Evolutionary conservation across 2,329 filamentous ascomycete genomes (phyloP).

Genomic region (Whalleya microplaca): DNA sequence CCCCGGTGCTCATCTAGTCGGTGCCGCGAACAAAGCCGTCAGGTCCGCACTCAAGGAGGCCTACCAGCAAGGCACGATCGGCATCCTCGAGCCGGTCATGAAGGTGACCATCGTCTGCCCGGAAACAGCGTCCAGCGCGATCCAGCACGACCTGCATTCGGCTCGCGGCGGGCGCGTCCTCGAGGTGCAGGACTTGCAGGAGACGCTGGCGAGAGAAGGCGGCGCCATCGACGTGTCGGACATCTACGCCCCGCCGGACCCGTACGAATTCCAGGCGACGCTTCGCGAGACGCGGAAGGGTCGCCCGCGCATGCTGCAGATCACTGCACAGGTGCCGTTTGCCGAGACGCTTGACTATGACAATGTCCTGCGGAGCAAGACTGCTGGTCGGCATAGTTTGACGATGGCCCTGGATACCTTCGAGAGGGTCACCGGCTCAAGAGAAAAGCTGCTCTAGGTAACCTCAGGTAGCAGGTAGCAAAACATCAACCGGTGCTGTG

Average conservation of each 20-base stretch:
- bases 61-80: slow-evolving; percentile 56
- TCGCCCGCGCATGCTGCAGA: slow-evolving; percentile 58
- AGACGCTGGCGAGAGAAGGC: slow-evolving; percentile 68
- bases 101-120: slow-evolving; percentile 84
- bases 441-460: slow-evolving; percentile 55
- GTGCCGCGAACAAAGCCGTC: slow-evolving; percentile 65
- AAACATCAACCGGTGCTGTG: not conserved
- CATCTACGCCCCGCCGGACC: slow-evolving; percentile 88
- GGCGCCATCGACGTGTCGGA: slow-evolving; percentile 66
- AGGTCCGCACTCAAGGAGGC: slow-evolving; percentile 69
- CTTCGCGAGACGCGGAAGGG: slow-evolving; percentile 53
- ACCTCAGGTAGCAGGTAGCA: no score
- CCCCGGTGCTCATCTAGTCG: slow-evolving; percentile 69
- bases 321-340: slow-evolving; percentile 85
- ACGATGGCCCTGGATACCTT: slow-evolving; percentile 64
- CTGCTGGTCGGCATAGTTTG: slow-evolving; percentile 72
- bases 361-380: slow-evolving; percentile 85
- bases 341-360: slow-evolving; percentile 98
- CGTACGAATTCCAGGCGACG: slow-evolving; percentile 68
- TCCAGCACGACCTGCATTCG: slow-evolving; percentile 80
- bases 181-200: slow-evolving; percentile 67
- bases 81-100: slow-evolving; percentile 93
- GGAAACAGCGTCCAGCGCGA: slow-evolving; percentile 76
- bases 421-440: slow-evolving; percentile 56
- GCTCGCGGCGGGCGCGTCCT: slow-evolving; percentile 76